phyloP scores from a whole-genome alignment of 2,329 filamentous ascomycete species.

The Phaeosphaeriaceae sp. region DNA sequence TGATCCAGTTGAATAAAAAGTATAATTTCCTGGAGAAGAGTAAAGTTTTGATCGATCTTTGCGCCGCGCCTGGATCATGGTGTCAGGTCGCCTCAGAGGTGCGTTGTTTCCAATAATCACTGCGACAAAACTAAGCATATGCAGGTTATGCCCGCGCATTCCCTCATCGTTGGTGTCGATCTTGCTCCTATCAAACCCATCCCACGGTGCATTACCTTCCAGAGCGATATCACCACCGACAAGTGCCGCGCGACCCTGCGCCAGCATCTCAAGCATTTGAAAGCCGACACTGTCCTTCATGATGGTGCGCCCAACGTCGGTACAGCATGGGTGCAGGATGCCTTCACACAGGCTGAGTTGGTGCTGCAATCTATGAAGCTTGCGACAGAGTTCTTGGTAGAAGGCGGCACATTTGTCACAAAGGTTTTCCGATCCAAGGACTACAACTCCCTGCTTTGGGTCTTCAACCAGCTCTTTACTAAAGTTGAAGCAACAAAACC shows the following conservation, averaged over 20 bases:
- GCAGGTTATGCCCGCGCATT: slow-evolving; percentile 81
- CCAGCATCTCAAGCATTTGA: slow-evolving; percentile 92
- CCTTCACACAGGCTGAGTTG: slow-evolving; percentile 95
- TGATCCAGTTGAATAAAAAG: slow-evolving; percentile 98
- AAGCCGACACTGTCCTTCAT: slow-evolving; percentile 93
- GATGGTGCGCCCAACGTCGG: slow-evolving; percentile 98
- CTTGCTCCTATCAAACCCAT: slow-evolving; percentile 95
- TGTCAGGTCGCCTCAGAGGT: slow-evolving; percentile 81
- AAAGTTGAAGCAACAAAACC: slow-evolving; percentile 98
- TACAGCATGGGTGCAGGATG: slow-evolving; percentile 97
- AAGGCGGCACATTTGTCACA: slow-evolving; percentile 86
- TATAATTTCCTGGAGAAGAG: slow-evolving; percentile 98
- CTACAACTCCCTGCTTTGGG: slow-evolving; percentile 94
- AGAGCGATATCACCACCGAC: slow-evolving; percentile 97
- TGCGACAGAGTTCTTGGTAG: slow-evolving; percentile 85
- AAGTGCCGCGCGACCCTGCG: slow-evolving; percentile 91
- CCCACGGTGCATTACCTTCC: slow-evolving; percentile 90
- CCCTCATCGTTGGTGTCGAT: slow-evolving; percentile 93
- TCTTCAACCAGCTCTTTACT: slow-evolving; percentile 93
- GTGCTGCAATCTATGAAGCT: slow-evolving; percentile 89
- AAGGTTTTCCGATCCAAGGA: slow-evolving; percentile 98
- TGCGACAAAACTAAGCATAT: slow-evolving; percentile 4
- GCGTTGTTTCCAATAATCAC: slow-evolving; percentile 54
- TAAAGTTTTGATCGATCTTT: slow-evolving; percentile 95
- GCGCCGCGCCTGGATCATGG: slow-evolving; percentile 80